These are phyloP conservation scores for Botrytis hyacinthi DNA, from an alignment of 2,329 filamentous ascomycete genomes.

Conservation along the genomic window DNA sequence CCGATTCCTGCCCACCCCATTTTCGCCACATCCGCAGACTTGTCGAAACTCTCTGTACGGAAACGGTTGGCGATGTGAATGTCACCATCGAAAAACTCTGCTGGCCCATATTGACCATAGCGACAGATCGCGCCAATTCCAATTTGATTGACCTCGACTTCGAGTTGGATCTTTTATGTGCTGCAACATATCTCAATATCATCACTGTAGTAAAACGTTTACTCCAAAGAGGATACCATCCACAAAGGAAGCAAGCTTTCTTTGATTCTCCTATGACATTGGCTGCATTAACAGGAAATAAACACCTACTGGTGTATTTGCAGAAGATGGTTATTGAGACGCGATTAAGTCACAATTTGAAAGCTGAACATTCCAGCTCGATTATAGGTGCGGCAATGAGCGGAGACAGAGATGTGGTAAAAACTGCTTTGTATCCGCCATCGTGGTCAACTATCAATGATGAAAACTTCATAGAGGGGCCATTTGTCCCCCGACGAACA, in stretches of 20 bases:
- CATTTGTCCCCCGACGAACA: background rate
- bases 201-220: background rate
- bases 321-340: background rate
- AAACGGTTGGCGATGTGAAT: background rate
- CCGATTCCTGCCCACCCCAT: background rate
- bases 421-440: constrained; percentile 21
- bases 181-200: background rate
- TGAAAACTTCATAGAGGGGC: constrained; percentile 14
- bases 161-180: background rate
- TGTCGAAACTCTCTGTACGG: background rate
- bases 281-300: constrained; percentile 22
- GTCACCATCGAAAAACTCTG: background rate
- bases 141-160: background rate
- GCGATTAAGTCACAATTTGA: background rate
- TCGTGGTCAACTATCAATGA: constrained; percentile 14
- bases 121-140: accelerated
- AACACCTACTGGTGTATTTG: constrained; percentile 19
- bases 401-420: constrained; percentile 22
- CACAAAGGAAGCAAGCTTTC: accelerated
- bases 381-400: background rate
- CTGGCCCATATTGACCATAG: background rate
- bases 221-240: background rate
- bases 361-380: background rate
- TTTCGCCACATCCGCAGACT: background rate
- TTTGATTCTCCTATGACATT: constrained; percentile 21